Conservation (phyloP, 139 green algal species). For the Chlamydomonas incerta region DNA sequence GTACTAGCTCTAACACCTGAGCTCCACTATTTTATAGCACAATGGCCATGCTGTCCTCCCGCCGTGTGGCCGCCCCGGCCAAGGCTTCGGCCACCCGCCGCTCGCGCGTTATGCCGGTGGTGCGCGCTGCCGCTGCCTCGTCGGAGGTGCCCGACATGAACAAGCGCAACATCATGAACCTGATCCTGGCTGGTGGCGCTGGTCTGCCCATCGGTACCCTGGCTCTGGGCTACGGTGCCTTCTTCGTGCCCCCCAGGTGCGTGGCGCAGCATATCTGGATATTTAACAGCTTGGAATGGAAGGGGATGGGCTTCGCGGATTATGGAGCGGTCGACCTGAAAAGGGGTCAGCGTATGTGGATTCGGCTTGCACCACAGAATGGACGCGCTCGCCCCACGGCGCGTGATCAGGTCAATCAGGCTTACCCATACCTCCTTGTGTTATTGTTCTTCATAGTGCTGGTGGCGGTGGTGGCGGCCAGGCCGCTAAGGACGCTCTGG, state of each 20-base stretch:
- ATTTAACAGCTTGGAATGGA: no score
- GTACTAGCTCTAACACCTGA: no score
- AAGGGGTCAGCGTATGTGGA: neutral
- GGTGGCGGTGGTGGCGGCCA: conserved; percentile 82
- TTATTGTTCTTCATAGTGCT: conserved; percentile 58
- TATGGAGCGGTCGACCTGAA: neutral
- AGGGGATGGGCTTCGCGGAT: no score
- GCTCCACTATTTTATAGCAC: neutral
- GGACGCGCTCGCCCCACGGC: no score
- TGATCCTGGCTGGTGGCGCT: conserved; percentile 60
- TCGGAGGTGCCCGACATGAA: conserved; percentile 66
- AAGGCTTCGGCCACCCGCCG: conserved; percentile 12
- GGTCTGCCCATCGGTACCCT: conserved; percentile 76
- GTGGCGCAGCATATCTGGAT: neutral
- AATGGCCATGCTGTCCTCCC: conserved; percentile 32
- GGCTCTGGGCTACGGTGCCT: conserved; percentile 72
- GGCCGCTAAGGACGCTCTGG: conserved; percentile 95
- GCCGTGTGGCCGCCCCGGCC: conserved; percentile 29
- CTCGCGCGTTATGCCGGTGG: conserved; percentile 43
- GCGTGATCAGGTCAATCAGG: no score
- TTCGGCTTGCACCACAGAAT: neutral
- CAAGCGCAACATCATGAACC: conserved; percentile 95
- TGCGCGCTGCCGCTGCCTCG: conserved; percentile 26
- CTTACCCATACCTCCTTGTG: no score
- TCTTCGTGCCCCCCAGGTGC: conserved; percentile 87